Evolutionary conservation across 768 basidiomycete species (phyloP).

Genomic region (Tylopilus balloui): DNA sequence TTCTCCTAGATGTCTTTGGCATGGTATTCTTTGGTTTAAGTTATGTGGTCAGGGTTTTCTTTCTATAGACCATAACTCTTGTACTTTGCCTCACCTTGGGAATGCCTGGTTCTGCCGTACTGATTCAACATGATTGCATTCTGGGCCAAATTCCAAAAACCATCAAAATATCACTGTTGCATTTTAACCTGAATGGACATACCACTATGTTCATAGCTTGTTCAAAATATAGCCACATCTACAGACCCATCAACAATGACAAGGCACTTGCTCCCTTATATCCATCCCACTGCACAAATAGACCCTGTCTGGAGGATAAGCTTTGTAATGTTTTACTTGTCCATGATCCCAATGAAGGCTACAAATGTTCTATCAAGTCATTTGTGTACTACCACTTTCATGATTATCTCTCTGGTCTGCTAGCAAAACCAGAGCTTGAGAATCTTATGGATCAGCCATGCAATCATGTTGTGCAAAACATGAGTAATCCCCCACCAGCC

Average conservation of each 20-base stretch:
- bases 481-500: not conserved
- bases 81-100: not conserved
- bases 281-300: not conserved
- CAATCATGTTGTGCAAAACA: not conserved
- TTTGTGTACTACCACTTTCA: constrained; percentile 5
- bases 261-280: not conserved
- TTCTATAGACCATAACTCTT: not conserved
- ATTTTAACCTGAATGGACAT: not conserved
- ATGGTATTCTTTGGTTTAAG: not conserved
- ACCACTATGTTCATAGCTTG: not conserved
- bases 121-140: not conserved
- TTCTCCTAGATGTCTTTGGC: not conserved
- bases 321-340: not conserved
- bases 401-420: not conserved
- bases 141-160: not conserved
- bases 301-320: not conserved
- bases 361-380: not conserved
- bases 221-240: not conserved
- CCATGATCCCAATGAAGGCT: not conserved
- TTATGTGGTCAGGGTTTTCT: not conserved
- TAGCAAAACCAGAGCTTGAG: constrained; percentile 2
- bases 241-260: not conserved
- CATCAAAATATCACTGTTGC: not conserved
- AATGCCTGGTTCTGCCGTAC: not conserved
- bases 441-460: constrained; percentile 7